Evolutionary conservation across 208 protist genomes (phyloP).

Genomic region (Crithidia brevicula): DNA sequence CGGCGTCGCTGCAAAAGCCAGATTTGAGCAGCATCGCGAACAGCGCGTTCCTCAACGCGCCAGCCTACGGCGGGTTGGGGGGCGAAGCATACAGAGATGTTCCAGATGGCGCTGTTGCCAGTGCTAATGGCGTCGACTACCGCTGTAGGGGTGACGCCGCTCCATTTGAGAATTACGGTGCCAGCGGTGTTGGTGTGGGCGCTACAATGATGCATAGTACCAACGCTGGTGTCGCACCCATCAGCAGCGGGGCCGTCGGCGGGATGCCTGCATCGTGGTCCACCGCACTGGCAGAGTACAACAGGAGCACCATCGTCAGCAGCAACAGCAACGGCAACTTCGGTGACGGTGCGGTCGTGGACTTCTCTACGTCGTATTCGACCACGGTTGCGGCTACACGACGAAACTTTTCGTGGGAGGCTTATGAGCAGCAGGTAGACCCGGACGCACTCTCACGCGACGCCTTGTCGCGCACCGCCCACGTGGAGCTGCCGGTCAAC

Average conservation of each 20-base stretch:
- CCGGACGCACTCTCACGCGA: constrained; percentile 43
- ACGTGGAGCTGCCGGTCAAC: constrained; percentile 73
- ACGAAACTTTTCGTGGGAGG: constrained; percentile 69
- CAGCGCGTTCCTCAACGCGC: too few relatives aligned
- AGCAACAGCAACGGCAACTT: not conserved
- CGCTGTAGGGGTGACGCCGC: too few relatives aligned
- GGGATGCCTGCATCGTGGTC: constrained; percentile 7
- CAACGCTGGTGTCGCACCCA: not conserved
- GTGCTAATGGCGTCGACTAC: too few relatives aligned
- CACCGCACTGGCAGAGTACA: constrained; percentile 15
- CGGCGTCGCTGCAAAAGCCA: constrained; percentile 6
- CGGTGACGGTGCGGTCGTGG: too few relatives aligned
- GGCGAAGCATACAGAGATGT: too few relatives aligned
- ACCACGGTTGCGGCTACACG: not conserved
- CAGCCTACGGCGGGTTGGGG: too few relatives aligned
- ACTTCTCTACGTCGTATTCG: constrained; percentile 8
- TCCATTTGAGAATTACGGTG: too few relatives aligned
- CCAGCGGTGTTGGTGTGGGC: too few relatives aligned
- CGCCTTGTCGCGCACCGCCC: constrained; percentile 37
- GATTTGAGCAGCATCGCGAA: not conserved
- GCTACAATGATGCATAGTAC: not conserved
- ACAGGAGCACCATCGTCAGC: not conserved
- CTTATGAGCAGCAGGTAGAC: constrained; percentile 59
- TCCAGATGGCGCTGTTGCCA: too few relatives aligned
- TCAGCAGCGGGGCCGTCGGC: not conserved